Conservation (phyloP, 108 stramenopile species). For the Aurantiochytrium sp. region DNA sequence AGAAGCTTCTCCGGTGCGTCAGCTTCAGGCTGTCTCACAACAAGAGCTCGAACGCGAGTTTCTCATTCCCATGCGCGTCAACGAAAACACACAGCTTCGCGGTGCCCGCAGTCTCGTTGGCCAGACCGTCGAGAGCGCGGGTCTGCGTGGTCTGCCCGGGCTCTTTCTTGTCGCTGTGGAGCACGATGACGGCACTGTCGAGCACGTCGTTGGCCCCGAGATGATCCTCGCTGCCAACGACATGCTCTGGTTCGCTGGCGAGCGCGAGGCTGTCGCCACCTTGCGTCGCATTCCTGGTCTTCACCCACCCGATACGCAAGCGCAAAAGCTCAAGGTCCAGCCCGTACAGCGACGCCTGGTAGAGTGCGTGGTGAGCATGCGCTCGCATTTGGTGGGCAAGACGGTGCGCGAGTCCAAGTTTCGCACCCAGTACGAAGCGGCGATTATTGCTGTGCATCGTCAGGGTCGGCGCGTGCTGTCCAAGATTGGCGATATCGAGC, state of each 20-base stretch:
- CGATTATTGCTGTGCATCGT: constrained; percentile 3
- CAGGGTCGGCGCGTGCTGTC: constrained; percentile 11
- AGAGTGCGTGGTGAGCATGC: constrained; percentile 13
- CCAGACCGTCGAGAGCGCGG: background rate
- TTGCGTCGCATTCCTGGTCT: constrained; percentile 14
- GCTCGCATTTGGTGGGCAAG: background rate
- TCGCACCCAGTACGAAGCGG: background rate
- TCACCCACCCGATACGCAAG: background rate
- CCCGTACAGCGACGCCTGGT: background rate
- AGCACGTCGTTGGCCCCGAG: background rate
- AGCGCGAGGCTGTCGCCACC: background rate
- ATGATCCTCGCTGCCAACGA: background rate
- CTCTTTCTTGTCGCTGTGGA: background rate
- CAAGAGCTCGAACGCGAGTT: background rate
- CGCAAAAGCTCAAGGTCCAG: constrained; percentile 8
- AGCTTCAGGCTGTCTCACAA: background rate
- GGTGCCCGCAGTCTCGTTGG: background rate
- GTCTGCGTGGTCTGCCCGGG: constrained; percentile 1
- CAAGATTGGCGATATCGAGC: constrained; percentile 8
- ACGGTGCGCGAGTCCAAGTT: constrained; percentile 7
- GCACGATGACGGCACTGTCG: background rate
- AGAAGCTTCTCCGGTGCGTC: too few species aligned
- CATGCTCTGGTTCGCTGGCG: background rate
- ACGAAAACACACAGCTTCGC: background rate
- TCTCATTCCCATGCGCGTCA: constrained; percentile 4